phyloP scores from a whole-genome alignment of 2,329 filamentous ascomycete genomes.

The Botryosphaeria dothidea region DNA sequence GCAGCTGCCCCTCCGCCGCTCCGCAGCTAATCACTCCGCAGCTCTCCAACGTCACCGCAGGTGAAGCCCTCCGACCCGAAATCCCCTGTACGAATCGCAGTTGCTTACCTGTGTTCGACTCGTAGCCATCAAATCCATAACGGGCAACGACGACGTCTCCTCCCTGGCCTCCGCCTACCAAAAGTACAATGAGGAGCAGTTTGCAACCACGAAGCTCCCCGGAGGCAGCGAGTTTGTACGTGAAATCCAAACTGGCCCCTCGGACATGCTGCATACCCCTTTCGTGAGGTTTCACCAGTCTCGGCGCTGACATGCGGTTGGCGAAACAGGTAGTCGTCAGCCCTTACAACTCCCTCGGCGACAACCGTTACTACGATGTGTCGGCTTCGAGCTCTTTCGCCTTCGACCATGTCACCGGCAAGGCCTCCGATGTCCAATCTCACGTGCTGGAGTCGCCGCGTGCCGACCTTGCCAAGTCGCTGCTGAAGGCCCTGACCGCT shows the following conservation, averaged over 20 bases:
- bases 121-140: constrained; percentile 86
- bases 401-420: constrained; percentile 82
- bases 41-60: constrained; percentile 86
- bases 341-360: constrained; percentile 78
- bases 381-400: constrained; percentile 85
- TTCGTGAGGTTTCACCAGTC: background rate
- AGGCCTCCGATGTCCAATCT: constrained; percentile 80
- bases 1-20: constrained; percentile 10
- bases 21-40: constrained; percentile 43
- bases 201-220: constrained; percentile 84
- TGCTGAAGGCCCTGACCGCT: constrained; percentile 71
- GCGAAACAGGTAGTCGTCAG: constrained; percentile 70
- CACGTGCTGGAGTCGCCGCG: constrained; percentile 76
- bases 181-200: constrained; percentile 96
- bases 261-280: background rate
- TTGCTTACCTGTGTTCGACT: background rate
- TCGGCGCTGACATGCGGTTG: background rate
- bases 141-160: constrained; percentile 66
- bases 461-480: constrained; percentile 78
- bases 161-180: constrained; percentile 81
- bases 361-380: constrained; percentile 84
- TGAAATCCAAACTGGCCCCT: background rate
- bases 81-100: background rate
- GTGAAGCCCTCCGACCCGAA: constrained; percentile 48
- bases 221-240: constrained; percentile 76